A percentile compares a stretch with the other conserved stretches of the same genome.
Conservation (phyloP, 2,329 filamentous ascomycete species). For the Allantophomopsis lycopodina region DNA sequence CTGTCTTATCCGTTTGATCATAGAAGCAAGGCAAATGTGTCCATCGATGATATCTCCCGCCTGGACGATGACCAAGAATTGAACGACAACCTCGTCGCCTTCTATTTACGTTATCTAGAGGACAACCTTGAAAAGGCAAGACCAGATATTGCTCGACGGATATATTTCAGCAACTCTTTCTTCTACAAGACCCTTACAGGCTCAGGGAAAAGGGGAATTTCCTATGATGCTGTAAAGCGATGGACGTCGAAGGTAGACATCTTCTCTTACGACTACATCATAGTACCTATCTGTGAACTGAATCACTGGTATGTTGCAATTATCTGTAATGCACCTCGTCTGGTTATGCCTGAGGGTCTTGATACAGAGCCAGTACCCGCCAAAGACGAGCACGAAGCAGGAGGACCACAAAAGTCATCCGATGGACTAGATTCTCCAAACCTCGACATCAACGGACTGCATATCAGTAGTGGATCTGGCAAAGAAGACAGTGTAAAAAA, state of each 20-base stretch:
- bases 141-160: conserved; percentile 42
- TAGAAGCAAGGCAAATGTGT: conserved; percentile 49
- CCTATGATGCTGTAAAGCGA: conserved; percentile 71
- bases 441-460: background rate
- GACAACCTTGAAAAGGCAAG: conserved; percentile 38
- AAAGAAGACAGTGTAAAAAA: background rate
- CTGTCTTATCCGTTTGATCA: conserved; percentile 46
- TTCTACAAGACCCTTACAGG: conserved; percentile 73
- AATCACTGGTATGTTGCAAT: conserved; percentile 91
- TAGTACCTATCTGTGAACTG: conserved; percentile 83
- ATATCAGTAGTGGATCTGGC: background rate
- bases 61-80: conserved; percentile 77
- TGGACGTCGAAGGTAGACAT: conserved; percentile 85
- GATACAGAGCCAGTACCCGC: background rate
- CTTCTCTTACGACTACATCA: conserved; percentile 74
- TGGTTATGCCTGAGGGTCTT: conserved; percentile 26
- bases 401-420: background rate
- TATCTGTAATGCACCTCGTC: conserved; percentile 71
- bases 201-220: conserved; percentile 43
- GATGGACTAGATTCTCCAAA: background rate
- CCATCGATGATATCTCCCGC: conserved; percentile 58
- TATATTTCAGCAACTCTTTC: conserved; percentile 88
- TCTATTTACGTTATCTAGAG: conserved; percentile 70
- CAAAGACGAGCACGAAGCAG: background rate
- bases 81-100: conserved; percentile 86